Evolutionary conservation across 306 rosid genomes (phyloP).

Genomic region (Potentilla sterilis): DNA sequence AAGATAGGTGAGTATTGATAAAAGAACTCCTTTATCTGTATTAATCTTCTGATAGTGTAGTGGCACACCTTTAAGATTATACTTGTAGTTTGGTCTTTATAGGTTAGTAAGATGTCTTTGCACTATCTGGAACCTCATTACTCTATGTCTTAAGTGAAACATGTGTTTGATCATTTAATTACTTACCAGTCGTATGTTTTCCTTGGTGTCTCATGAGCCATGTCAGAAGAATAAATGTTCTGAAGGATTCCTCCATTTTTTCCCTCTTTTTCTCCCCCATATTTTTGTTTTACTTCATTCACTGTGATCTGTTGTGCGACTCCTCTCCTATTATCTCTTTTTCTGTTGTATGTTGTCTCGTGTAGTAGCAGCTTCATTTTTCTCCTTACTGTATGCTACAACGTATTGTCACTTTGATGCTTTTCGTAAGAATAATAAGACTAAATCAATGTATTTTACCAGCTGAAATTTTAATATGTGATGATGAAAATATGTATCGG

Average conservation of each 20-base stretch:
- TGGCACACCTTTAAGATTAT: slow-evolving; percentile 3
- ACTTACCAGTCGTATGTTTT: background rate
- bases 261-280: background rate
- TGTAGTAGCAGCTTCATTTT: background rate
- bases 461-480: background rate
- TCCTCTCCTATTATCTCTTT: background rate
- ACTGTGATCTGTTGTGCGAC: background rate
- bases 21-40: slow-evolving; percentile 12
- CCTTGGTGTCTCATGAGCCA: background rate
- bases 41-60: slow-evolving; percentile 20
- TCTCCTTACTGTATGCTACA: background rate
- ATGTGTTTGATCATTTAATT: background rate
- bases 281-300: background rate
- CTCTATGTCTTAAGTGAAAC: background rate
- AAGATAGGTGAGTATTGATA: slow-evolving; percentile 75
- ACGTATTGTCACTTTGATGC: background rate
- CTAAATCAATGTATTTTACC: background rate
- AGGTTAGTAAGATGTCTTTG: background rate
- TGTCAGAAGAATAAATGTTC: background rate
- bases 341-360: background rate
- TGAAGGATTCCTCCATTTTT: background rate
- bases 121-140: background rate
- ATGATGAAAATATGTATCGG: background rate
- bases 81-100: slow-evolving; percentile 11
- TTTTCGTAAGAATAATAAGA: background rate